These are phyloP conservation scores for Colletotrichum liaoningense DNA, from an alignment of 2,329 filamentous ascomycete genomes.

Conservation along the genomic window DNA sequence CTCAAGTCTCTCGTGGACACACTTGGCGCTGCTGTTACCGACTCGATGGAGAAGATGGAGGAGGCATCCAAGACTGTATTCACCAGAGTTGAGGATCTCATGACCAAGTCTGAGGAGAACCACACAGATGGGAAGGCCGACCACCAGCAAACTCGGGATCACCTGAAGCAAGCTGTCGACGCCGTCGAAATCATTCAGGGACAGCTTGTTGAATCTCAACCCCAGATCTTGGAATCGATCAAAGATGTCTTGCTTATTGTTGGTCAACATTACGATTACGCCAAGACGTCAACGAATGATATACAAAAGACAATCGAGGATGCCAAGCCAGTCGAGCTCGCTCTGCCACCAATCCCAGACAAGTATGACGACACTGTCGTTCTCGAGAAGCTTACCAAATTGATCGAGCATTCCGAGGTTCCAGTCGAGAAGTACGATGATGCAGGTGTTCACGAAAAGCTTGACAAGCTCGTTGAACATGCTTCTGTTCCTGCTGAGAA, in stretches of 20 bases:
- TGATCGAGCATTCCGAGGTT: conserved; percentile 17
- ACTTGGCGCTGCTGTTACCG: conserved; percentile 82
- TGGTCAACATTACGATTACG: conserved; percentile 88
- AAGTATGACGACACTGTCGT: conserved; percentile 68
- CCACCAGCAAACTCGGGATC: conserved; percentile 84
- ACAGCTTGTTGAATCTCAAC: conserved; percentile 85
- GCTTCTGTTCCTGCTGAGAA: conserved; percentile 26
- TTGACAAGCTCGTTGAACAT: conserved; percentile 26
- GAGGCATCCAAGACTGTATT: conserved; percentile 91
- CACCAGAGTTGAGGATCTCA: conserved; percentile 82
- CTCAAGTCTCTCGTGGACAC: conserved; percentile 88
- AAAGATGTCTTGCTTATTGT: conserved; percentile 88
- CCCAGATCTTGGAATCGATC: conserved; percentile 87
- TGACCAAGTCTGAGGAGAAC: conserved; percentile 79
- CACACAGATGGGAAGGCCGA: conserved; percentile 80
- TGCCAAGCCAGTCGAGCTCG: conserved; percentile 58
- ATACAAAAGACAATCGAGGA: conserved; percentile 72
- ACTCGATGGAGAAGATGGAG: conserved; percentile 87
- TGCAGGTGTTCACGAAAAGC: conserved; percentile 22
- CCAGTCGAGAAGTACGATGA: conserved; percentile 19
- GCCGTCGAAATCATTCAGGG: conserved; percentile 82
- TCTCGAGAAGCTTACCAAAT: conserved; percentile 53
- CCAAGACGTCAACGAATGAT: conserved; percentile 71
- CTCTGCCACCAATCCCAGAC: conserved; percentile 48
- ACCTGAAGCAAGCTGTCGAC: conserved; percentile 79